These are phyloP conservation scores for Bipolaris zeicola DNA, from an alignment of 2,329 filamentous ascomycete genomes.

Conservation along the genomic window DNA sequence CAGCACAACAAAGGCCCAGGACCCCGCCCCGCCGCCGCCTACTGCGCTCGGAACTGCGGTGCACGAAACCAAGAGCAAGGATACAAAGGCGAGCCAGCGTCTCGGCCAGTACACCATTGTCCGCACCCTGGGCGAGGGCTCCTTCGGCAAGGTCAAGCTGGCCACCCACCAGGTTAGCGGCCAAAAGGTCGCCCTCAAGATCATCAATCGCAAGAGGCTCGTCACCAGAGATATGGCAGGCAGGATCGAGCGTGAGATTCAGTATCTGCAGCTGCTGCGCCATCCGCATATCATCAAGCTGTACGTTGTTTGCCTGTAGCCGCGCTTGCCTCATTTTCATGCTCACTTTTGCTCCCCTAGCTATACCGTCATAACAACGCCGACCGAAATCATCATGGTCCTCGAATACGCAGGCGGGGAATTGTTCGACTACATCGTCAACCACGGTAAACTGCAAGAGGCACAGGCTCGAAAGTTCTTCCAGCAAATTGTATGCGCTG, in stretches of 20 bases:
- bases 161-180: constrained; percentile 90
- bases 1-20: constrained; percentile 43
- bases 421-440: constrained; percentile 97
- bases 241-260: constrained; percentile 95
- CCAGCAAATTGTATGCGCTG: constrained; percentile 97
- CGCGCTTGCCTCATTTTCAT: background rate
- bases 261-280: constrained; percentile 91
- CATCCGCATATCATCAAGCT: constrained; percentile 99
- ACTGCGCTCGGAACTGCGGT: constrained; percentile 30
- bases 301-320: constrained; percentile 57
- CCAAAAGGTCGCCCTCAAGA: constrained; percentile 96
- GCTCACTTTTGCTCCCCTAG: constrained; percentile 52
- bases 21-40: constrained; percentile 39
- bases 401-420: constrained; percentile 96
- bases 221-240: constrained; percentile 98
- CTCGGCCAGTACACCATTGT: constrained; percentile 91
- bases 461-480: constrained; percentile 95
- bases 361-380: constrained; percentile 95
- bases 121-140: constrained; percentile 91
- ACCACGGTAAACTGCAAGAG: constrained; percentile 89
- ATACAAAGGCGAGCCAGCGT: constrained; percentile 74
- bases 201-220: constrained; percentile 94
- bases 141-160: constrained; percentile 98
- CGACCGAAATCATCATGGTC: constrained; percentile 97
- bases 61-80: constrained; percentile 52